Evolutionary conservation across 495 filamentous ascomycete species (phyloP).

Genomic region (Aspergillus asperescens): DNA sequence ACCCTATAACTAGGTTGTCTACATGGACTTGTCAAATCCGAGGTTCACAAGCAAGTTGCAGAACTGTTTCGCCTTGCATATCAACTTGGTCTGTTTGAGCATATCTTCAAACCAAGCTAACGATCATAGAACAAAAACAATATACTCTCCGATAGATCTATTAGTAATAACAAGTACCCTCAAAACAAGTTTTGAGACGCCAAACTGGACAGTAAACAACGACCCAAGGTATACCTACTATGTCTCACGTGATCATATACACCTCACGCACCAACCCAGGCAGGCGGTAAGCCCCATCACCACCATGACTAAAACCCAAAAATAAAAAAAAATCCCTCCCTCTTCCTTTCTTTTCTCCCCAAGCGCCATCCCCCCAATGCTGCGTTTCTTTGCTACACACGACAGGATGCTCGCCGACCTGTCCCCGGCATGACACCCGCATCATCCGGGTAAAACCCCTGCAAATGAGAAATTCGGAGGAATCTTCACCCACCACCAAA

Average conservation of each 20-base stretch:
- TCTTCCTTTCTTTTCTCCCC: slow-evolving; percentile 34
- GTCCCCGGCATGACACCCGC: slow-evolving; percentile 21
- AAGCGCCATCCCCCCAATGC: slow-evolving; percentile 94
- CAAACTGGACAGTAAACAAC: too few relatives aligned
- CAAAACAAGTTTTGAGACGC: too few relatives aligned
- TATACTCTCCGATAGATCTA: too few relatives aligned
- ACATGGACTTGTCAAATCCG: too few relatives aligned
- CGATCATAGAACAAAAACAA: too few relatives aligned
- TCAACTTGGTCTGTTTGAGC: too few relatives aligned
- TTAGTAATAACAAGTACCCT: too few relatives aligned
- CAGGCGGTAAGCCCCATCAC: slow-evolving; percentile 15
- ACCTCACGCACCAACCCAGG: not conserved
- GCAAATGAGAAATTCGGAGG: slow-evolving; percentile 99
- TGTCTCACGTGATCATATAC: not conserved
- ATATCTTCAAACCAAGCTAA: too few relatives aligned
- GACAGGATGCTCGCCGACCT: slow-evolving; percentile 33
- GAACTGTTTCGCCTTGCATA: too few relatives aligned
- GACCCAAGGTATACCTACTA: too few relatives aligned
- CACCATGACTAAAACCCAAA: slow-evolving; percentile 10
- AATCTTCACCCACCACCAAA: slow-evolving; percentile 73
- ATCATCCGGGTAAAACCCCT: slow-evolving; percentile 24
- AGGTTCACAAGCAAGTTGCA: too few relatives aligned
- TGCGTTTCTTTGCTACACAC: slow-evolving; percentile 99
- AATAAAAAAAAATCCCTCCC: slow-evolving; percentile 7
- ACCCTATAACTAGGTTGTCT: too few relatives aligned